phyloP scores from a whole-genome alignment of 2,329 filamentous ascomycete genomes.

The Fusarium subglutinans region DNA sequence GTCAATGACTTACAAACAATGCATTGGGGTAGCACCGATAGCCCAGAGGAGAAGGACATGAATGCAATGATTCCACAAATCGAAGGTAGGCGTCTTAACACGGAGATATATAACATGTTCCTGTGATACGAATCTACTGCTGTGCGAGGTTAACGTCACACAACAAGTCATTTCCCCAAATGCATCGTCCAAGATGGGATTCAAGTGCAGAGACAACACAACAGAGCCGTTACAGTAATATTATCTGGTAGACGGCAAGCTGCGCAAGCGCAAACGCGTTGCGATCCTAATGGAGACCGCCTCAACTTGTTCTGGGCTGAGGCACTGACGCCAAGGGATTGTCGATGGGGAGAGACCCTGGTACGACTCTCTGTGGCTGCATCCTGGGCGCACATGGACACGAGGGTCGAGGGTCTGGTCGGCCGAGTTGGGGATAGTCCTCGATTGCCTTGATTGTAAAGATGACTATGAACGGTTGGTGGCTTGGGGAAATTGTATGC shows the following conservation, averaged over 20 bases:
- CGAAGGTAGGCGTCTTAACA: conserved; percentile 13
- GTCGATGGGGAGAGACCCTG: conserved; percentile 11
- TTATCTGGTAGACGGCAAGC: conserved; percentile 18
- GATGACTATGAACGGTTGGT: conserved; percentile 36
- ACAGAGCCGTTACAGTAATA: not conserved
- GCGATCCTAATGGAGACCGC: conserved; percentile 20
- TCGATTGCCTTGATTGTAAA: conserved; percentile 39
- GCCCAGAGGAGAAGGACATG: conserved; percentile 12
- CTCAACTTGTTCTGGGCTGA: conserved; percentile 23
- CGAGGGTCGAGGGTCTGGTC: conserved; percentile 25
- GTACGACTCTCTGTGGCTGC: conserved; percentile 31
- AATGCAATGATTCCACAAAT: conserved; percentile 1
- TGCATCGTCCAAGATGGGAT: conserved; percentile 21
- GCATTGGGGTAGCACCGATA: conserved; percentile 20
- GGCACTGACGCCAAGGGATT: conserved; percentile 23
- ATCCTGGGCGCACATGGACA: conserved; percentile 33
- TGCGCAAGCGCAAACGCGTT: conserved; percentile 39
- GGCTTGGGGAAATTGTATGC: conserved; percentile 14
- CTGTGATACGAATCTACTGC: conserved; percentile 15
- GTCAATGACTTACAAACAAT: conserved; percentile 18
- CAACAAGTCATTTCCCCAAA: conserved; percentile 9
- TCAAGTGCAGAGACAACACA: conserved; percentile 12
- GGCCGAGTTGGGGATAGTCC: conserved; percentile 37
- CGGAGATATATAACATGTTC: conserved; percentile 31
- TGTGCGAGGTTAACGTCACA: conserved; percentile 24